Base-by-base conservation (phyloP, 1,284 basidiomycete genomes). In the Athelia psychrophila region DNA sequence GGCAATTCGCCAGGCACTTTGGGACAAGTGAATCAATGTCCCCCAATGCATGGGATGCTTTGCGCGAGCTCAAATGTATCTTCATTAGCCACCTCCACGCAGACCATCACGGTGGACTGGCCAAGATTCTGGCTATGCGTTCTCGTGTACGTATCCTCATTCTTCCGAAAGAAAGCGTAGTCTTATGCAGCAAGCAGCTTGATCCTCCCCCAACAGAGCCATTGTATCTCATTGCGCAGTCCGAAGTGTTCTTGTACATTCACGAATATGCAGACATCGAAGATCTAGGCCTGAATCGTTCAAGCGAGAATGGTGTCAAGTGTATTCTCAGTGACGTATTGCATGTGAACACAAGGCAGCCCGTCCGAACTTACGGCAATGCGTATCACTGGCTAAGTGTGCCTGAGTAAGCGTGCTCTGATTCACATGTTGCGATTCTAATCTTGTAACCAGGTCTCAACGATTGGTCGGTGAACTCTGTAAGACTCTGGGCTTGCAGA, bases 31-130 rank as follows among this genome's bases (percentile, higher is more conserved):
- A 64, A 3, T 53, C 66, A n/a, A 61, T 64, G 16, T 54, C 66
- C 2, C 61, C 63, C 15, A 76, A 74, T 51, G 80, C 78, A 1
- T 80, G 78, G 74, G 64, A 80, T n/a, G 74, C 87, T 12, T 71
- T 96, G 51, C 74, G 83, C n/a, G 74, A 88, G 47, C 67, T 96
- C 27, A 86, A 81, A 57, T 82, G 92, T 62, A 79, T 98, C 25
- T 98, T 88, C 67, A 77, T 97, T 58, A 94, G 90, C 58, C 96
- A 98, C 65, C 81, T 91, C 61, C 95, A 98, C 63, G 95, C 82
- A 0, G 96, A 98, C 65, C 95, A 98, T 66, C 95, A 98, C 64
- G 80, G 90, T 47, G 96, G 96, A 1, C 66, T 96, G 24, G 77
- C 84, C 0, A 81, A 85, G 48, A 69, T 98, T 15, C 76, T 98